Evolutionary conservation across 148 eudicot species (phyloP), one percentile per base, ranked within the genome.

Genomic region (Silene latifolia): DNA sequence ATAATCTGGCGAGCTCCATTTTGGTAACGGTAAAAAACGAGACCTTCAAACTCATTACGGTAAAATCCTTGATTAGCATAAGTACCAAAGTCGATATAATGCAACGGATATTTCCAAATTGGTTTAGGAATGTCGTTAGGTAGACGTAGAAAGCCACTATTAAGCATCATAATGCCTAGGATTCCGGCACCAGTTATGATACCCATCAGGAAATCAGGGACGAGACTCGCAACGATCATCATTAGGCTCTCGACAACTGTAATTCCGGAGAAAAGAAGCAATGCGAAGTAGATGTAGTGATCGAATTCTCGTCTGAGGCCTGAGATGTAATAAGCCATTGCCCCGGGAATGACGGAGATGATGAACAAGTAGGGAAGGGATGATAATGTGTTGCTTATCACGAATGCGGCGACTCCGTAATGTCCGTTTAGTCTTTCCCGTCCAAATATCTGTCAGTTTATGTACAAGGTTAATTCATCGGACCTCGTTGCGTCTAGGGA

Each of bases 361-460:
- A 85, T 14, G 4, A 85, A 5, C 71, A 87, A 72, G 73, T 76
- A 88, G 2, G 93, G 93, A 0, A 58, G 13, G 9, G 89, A 75
- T 2, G 93, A 86, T 1, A 89, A 17, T 56, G 86, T 84, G 77
- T 89, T 87, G 13, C 80, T 83, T 0, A 89, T 66, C 0, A 81
- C 83, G 42, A 80, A 87, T 53, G 89, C 80, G n/a, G 66, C 29
- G 3, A 59, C 62, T 11, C 81, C 76, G 57, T 87, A 89, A 74
- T 87, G 89, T 12, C 90, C 89, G 27, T 89, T 89, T 73, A 87
- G 66, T 21, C 88, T 84, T 66, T 89, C 93, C 60, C 81, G 69
- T 44, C 19, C 25, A 23, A 86, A 87, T 0, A 87, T 76, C 88
- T 87, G 80, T 10, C 1, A 27, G 29, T 27, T 27, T 27, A 27